A percentile compares a stretch with the other conserved stretches of the same genome.
phyloP scores from a whole-genome alignment of 2,329 filamentous ascomycete species.

The Neospermospora avenae region DNA sequence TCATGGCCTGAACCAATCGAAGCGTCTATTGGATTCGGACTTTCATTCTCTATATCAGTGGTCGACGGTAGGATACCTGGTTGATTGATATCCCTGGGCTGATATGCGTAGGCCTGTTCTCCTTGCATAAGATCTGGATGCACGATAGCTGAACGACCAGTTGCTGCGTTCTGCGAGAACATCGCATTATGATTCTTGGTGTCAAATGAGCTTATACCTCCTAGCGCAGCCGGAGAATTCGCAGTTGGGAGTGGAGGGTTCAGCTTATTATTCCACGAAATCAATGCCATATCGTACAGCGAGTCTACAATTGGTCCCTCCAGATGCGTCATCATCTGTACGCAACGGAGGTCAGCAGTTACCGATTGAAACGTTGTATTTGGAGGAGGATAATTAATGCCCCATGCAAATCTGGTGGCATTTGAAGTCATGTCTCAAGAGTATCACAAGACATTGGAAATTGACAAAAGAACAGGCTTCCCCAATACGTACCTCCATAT shows the following conservation, averaged over 20 bases:
- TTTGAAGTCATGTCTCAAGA: too few species aligned
- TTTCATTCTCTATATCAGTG: neutral
- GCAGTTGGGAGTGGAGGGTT: slow-evolving; percentile 57
- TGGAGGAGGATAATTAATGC: too few species aligned
- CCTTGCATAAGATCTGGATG: slow-evolving; percentile 16
- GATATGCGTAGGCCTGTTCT: slow-evolving; percentile 22
- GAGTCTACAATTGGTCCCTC: slow-evolving; percentile 75
- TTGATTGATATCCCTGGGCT: slow-evolving; percentile 19
- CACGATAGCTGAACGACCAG: slow-evolving; percentile 27
- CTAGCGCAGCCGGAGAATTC: slow-evolving; percentile 45
- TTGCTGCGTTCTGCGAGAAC: slow-evolving; percentile 33
- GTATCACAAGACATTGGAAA: too few species aligned
- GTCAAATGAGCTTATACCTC: slow-evolving; percentile 24
- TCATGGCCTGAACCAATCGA: slow-evolving; percentile 20
- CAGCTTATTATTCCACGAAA: slow-evolving; percentile 66
- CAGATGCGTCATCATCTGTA: slow-evolving; percentile 73
- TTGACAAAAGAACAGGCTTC: too few species aligned
- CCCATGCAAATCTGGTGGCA: too few species aligned
- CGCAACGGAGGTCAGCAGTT: too few species aligned
- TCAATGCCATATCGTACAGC: slow-evolving; percentile 69
- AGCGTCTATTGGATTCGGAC: neutral
- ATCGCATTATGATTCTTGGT: slow-evolving; percentile 27
- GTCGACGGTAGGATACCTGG: slow-evolving; percentile 4
- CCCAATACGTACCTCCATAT: too few species aligned
- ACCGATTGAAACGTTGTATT: too few species aligned